Percentiles rank a stretch among this genome's conserved stretches.
These are phyloP conservation scores for Raffaelea albimanens DNA, from an alignment of 2,329 filamentous ascomycete species.

Conservation along the genomic window DNA sequence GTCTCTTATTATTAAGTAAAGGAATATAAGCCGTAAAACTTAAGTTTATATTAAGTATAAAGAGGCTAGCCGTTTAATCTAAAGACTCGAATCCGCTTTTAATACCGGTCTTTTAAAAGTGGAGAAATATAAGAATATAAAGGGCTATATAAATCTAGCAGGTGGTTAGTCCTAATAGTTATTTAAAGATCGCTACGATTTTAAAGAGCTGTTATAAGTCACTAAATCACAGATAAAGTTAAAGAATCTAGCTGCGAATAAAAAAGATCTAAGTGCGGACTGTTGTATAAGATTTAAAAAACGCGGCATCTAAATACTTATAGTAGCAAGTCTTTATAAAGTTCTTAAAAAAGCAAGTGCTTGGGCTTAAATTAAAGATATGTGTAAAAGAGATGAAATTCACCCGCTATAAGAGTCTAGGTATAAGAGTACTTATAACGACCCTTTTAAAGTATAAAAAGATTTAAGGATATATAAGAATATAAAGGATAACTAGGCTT, in stretches of 20 bases:
- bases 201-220: not conserved
- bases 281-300: not conserved
- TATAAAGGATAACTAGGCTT: too few relatives aligned
- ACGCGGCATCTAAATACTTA: not conserved
- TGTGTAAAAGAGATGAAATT: too few relatives aligned
- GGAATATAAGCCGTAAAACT: not conserved
- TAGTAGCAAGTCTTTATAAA: not conserved
- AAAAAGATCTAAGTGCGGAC: not conserved
- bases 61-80: not conserved
- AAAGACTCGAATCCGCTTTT: not conserved
- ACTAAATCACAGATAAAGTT: not conserved
- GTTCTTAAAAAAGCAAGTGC: too few relatives aligned
- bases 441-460: too few relatives aligned
- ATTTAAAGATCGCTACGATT: not conserved
- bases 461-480: too few relatives aligned
- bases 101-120: not conserved
- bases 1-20: not conserved
- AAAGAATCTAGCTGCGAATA: not conserved
- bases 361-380: too few relatives aligned
- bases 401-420: too few relatives aligned
- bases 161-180: not conserved
- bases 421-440: too few relatives aligned
- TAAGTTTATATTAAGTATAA: not conserved
- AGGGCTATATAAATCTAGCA: not conserved
- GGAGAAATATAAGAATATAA: not conserved